Conservation (phyloP, 768 basidiomycete genomes). For the Wakefieldia striispora region DNA sequence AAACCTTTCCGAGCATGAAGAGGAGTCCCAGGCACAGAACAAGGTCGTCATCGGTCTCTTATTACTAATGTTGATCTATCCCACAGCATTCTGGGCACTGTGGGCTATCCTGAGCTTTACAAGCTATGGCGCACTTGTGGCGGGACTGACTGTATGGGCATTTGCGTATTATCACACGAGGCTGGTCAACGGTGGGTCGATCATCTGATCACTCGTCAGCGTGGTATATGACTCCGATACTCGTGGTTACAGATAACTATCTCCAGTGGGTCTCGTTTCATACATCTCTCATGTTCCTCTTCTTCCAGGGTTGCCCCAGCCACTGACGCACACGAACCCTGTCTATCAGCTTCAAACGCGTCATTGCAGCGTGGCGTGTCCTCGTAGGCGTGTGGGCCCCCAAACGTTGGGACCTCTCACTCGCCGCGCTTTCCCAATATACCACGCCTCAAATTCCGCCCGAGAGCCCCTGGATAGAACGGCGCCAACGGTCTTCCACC, state of each 20-base stretch:
- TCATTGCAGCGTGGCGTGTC: slow-evolving; percentile 94
- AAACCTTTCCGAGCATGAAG: slow-evolving; percentile 74
- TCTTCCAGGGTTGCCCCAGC: slow-evolving; percentile 13
- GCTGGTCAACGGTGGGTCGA: slow-evolving; percentile 75
- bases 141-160: slow-evolving; percentile 66
- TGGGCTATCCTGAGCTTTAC: slow-evolving; percentile 85
- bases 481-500: slow-evolving; percentile 37
- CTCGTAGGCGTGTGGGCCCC: slow-evolving; percentile 94
- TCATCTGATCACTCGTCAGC: slow-evolving; percentile 21
- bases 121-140: slow-evolving; percentile 67
- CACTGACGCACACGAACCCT: slow-evolving; percentile 19
- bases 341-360: slow-evolving; percentile 67
- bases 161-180: slow-evolving; percentile 84
- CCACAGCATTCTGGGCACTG: slow-evolving; percentile 76
- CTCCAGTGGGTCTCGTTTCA: slow-evolving; percentile 53
- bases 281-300: slow-evolving; percentile 1
- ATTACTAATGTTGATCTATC: slow-evolving; percentile 72
- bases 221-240: slow-evolving; percentile 14
- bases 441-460: slow-evolving; percentile 64
- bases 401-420: slow-evolving; percentile 74
- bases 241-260: slow-evolving; percentile 57
- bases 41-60: slow-evolving; percentile 89
- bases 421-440: slow-evolving; percentile 71
- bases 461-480: slow-evolving; percentile 70
- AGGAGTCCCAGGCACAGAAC: slow-evolving; percentile 96